Evolutionary conservation across 2,329 filamentous ascomycete species (phyloP).

Genomic region (Alternaria panax): DNA sequence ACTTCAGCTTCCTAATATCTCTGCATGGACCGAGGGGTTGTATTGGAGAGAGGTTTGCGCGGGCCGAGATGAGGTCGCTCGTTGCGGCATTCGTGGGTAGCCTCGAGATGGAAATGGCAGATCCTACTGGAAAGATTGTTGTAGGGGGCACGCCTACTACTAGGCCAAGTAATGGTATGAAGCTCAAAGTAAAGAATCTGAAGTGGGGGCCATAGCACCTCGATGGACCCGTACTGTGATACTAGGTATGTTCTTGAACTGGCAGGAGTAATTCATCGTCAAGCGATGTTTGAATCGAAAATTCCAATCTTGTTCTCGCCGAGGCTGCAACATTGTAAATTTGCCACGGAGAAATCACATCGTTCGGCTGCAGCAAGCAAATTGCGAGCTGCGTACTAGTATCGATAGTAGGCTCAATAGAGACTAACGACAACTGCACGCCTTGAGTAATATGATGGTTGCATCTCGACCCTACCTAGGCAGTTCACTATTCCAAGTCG

Average conservation of each 20-base stretch:
- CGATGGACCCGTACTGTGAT: background rate
- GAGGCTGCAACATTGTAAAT: background rate
- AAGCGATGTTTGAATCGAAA: background rate
- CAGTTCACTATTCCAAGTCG: background rate
- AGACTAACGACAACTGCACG: background rate
- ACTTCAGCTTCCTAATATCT: constrained; percentile 54
- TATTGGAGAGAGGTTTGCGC: constrained; percentile 50
- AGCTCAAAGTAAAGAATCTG: constrained; percentile 38
- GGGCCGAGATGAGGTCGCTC: constrained; percentile 47
- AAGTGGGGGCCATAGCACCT: constrained; percentile 22
- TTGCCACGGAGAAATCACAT: background rate
- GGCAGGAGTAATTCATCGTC: background rate
- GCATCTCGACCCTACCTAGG: constrained; percentile 1
- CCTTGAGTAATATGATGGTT: background rate
- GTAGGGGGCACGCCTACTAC: constrained; percentile 48
- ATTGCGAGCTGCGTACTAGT: background rate
- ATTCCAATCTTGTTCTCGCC: background rate
- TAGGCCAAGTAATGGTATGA: constrained; percentile 51
- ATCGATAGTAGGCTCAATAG: background rate
- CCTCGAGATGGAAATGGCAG: constrained; percentile 47
- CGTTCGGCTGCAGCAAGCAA: background rate
- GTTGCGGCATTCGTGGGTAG: constrained; percentile 45
- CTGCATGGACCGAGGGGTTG: constrained; percentile 53
- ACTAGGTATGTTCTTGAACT: background rate
- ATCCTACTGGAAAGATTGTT: constrained; percentile 38